A percentile compares a stretch with the other conserved stretches of the same genome.
Evolutionary conservation across 768 basidiomycete genomes (phyloP).

Genomic region (Amanita rimosa): DNA sequence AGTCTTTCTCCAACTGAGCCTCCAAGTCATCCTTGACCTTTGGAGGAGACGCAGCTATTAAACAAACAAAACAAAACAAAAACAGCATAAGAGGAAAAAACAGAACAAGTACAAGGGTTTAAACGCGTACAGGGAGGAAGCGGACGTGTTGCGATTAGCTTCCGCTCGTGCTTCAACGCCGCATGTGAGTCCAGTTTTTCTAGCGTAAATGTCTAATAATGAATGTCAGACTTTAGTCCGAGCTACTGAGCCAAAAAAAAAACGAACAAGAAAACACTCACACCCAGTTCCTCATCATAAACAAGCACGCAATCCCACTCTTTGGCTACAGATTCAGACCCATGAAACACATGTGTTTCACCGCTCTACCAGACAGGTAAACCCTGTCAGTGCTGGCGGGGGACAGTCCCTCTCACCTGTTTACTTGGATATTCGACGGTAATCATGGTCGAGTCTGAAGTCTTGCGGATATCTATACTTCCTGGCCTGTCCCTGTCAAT

Average conservation of each 20-base stretch:
- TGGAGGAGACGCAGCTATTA: conserved; percentile 15
- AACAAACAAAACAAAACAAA: no score
- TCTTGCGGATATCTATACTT: conserved; percentile 47
- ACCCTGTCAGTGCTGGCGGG: not conserved
- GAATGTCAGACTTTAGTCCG: conserved; percentile 3
- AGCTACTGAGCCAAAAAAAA: not conserved
- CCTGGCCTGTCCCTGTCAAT: conserved; percentile 59
- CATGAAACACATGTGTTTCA: conserved; percentile 46
- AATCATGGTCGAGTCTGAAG: conserved; percentile 39
- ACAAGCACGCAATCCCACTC: conserved; percentile 72
- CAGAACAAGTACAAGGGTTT: not conserved
- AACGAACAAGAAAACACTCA: conserved; percentile 20
- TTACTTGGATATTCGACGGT: conserved; percentile 55
- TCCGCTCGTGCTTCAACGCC: conserved; percentile 40
- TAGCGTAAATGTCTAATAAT: conserved; percentile 50
- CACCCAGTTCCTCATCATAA: conserved; percentile 66
- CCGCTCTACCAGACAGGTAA: conserved; percentile 24
- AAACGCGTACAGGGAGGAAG: conserved; percentile 21
- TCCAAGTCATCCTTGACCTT: conserved; percentile 10
- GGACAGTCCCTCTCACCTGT: conserved; percentile 32
- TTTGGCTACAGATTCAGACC: conserved; percentile 45
- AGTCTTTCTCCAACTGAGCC: conserved; percentile 18
- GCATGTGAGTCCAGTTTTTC: conserved; percentile 68
- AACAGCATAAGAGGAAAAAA: conserved; percentile 6
- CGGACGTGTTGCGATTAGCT: conserved; percentile 19